phyloP scores from a whole-genome alignment of 257 asterid species.

The Jacaranda copaia region DNA sequence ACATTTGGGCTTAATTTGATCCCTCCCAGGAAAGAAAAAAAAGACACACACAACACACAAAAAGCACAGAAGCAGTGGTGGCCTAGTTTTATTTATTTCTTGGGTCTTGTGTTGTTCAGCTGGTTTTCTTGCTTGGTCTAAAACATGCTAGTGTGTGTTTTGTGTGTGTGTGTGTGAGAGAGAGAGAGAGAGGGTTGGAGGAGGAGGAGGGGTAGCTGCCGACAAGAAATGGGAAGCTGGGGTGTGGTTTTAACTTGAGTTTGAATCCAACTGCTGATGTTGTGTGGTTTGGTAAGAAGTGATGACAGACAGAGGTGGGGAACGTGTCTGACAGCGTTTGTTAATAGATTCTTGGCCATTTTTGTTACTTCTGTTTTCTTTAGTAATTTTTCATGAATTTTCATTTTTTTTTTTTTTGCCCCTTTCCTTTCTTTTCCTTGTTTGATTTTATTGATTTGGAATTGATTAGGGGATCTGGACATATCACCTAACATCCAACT shows the following conservation, averaged over 20 bases:
- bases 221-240: conserved; percentile 43
- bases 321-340: background rate
- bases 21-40: background rate
- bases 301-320: conserved; percentile 7
- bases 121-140: conserved; percentile 37
- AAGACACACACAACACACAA: background rate
- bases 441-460: no score
- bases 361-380: no score
- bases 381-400: no score
- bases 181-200: background rate
- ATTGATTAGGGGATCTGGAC: no score
- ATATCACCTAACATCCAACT: no score
- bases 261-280: conserved; percentile 56
- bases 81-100: no score
- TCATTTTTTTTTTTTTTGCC: no score
- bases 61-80: no score
- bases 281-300: conserved; percentile 47
- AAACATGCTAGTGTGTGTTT: conserved; percentile 9
- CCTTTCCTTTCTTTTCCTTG: no score
- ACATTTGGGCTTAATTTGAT: conserved; percentile 53
- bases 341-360: no score
- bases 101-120: conserved; percentile 40
- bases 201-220: conserved; percentile 28
- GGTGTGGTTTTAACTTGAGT: conserved; percentile 46
- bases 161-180: background rate